Evolutionary conservation across 805 yeast species (phyloP).

Genomic region (Wickerhamomyces sydowiorum): DNA sequence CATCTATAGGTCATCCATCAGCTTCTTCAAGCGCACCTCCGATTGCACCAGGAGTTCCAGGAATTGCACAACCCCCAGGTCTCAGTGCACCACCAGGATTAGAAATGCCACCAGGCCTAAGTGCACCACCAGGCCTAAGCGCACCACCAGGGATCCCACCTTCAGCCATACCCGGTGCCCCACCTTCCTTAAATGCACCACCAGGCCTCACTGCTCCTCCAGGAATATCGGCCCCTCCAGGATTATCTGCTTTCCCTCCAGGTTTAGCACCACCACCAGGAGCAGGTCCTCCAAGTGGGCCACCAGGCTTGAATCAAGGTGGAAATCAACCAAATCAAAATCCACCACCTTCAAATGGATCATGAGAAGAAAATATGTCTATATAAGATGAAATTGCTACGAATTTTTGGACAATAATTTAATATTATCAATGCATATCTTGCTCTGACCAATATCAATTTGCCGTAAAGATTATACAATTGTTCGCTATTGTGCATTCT

Average conservation of each 20-base stretch:
- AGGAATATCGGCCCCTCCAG: conserved; percentile 22
- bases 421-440: too few relatives aligned
- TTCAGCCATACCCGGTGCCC: conserved; percentile 26
- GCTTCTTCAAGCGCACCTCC: conserved; percentile 5
- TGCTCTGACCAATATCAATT: too few relatives aligned
- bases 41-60: conserved; percentile 6
- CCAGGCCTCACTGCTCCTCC: conserved; percentile 21
- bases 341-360: conserved; percentile 9
- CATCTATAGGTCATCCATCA: background rate
- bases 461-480: too few relatives aligned
- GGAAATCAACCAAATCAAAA: conserved; percentile 6
- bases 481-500: too few relatives aligned
- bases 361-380: conserved; percentile 1
- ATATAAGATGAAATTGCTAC: too few relatives aligned
- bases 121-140: conserved; percentile 18
- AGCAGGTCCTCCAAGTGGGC: conserved; percentile 15
- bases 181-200: conserved; percentile 24
- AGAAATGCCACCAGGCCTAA: conserved; percentile 17
- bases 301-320: conserved; percentile 18
- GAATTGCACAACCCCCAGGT: conserved; percentile 7
- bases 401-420: too few relatives aligned
- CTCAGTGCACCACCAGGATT: conserved; percentile 11
- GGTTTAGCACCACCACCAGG: conserved; percentile 19
- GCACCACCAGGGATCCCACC: conserved; percentile 12
- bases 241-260: conserved; percentile 10